Evolutionary conservation across 306 rosid genomes (phyloP), one percentile per base, ranked within the genome.

Genomic region (Vigna hirtella): DNA sequence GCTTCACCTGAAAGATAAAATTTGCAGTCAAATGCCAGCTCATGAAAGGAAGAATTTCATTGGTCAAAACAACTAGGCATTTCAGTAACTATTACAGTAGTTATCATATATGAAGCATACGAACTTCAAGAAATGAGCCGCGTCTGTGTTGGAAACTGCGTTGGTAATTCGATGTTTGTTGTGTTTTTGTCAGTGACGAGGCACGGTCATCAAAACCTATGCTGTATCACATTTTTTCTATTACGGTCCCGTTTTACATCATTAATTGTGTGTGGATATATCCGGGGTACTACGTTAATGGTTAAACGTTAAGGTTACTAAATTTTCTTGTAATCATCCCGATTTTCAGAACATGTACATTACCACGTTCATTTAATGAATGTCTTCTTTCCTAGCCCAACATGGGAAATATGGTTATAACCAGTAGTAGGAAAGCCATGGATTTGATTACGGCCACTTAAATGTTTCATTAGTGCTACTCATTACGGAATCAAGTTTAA

Each of bases 1-100:
- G 87, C 88, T 91, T 93, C 77, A 96, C 91, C 99, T 93, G 93
- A 82, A 81, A 77, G 38, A 76, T 42, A 77, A 26, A 79, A 64
- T n/a, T 12, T 45, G 64, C 70, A 64, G 67, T 75, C 53, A 75
- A 70, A 64, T 24, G 71, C 38, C 38, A 53, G 79, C 71, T 79
- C 53, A 75, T 62, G 81, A 64, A 72, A 73, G 24, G 17, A 72
- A 66, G 58, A 56, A 59, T 18, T 30, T 30, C 30, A 30, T 18
- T 40, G 69, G 38, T 50, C 59, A 47, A 70, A 43, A 56, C 18
- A 61, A 3, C 59, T 14, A 38, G 11, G 52, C 20, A 70, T 47
- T 70, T 71, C 74, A 81, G 20, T 10, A 22, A 10, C 14, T 58
- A 40, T 40, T 40, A 40, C 45, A 40, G 45, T 40, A 40, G 9